These are phyloP conservation scores for Citrullus colocynthis DNA, from an alignment of 306 rosid species.

Conservation along the genomic window DNA sequence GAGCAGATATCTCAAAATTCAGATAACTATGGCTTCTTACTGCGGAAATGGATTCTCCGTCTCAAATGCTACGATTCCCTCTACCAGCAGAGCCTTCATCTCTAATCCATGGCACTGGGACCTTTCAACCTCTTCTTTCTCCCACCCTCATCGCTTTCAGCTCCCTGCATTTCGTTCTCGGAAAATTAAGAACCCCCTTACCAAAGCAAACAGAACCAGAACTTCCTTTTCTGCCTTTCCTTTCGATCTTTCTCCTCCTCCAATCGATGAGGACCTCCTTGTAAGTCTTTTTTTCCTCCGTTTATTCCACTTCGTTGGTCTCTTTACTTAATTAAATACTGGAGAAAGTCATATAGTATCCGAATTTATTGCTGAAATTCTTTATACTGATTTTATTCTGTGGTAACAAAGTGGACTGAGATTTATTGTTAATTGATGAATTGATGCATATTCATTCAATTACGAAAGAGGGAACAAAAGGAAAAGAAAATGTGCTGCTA, in stretches of 20 bases:
- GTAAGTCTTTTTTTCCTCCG: slow-evolving; percentile 20
- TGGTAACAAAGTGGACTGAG: not conserved
- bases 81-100: not conserved
- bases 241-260: slow-evolving; percentile 80
- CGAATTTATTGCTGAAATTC: not conserved
- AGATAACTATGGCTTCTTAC: not conserved
- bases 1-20: not conserved
- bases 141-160: not conserved
- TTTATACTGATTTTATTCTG: not conserved
- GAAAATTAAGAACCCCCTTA: not conserved
- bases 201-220: not conserved
- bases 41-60: not conserved
- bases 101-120: not conserved
- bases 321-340: not conserved
- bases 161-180: not conserved
- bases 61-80: not conserved
- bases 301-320: not conserved
- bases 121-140: not conserved
- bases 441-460: not conserved
- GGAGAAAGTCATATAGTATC: not conserved
- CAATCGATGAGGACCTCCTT: slow-evolving; percentile 74
- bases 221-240: slow-evolving; percentile 21
- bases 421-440: not conserved
- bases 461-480: not conserved
- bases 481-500: not conserved